Conservation (phyloP, 2,329 filamentous ascomycete genomes). For the Colletotrichum sojae region DNA sequence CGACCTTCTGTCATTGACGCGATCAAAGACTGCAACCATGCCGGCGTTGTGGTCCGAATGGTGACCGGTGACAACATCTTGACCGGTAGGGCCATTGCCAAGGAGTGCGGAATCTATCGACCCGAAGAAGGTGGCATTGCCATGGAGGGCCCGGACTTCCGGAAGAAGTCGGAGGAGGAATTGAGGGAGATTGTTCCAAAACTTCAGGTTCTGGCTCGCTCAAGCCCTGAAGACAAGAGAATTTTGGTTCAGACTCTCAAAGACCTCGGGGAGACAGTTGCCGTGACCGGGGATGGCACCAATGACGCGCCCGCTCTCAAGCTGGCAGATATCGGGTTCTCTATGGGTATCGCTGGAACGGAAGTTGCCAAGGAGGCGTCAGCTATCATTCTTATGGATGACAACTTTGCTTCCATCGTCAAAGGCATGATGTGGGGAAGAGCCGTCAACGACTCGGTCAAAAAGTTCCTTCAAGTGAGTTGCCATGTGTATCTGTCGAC, state of each 20-base stretch:
- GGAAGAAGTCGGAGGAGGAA: constrained; percentile 66
- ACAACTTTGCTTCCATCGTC: constrained; percentile 75
- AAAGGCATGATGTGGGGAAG: constrained; percentile 74
- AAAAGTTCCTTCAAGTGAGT: constrained; percentile 72
- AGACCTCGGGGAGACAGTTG: constrained; percentile 75
- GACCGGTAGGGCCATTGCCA: constrained; percentile 60
- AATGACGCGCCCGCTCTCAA: constrained; percentile 78
- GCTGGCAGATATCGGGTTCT: constrained; percentile 76
- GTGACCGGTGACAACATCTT: constrained; percentile 66
- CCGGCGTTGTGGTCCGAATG: constrained; percentile 77
- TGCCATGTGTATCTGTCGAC: not conserved
- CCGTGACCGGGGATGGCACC: constrained; percentile 77
- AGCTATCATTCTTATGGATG: constrained; percentile 73
- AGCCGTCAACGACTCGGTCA: constrained; percentile 74
- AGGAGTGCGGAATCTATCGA: constrained; percentile 56
- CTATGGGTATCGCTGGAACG: constrained; percentile 77
- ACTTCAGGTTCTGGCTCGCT: constrained; percentile 77
- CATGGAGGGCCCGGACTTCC: constrained; percentile 69
- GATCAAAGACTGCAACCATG: constrained; percentile 72
- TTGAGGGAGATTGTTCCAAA: constrained; percentile 69
- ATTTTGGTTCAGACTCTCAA: constrained; percentile 75
- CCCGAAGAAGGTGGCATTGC: constrained; percentile 63
- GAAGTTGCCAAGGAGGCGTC: constrained; percentile 75
- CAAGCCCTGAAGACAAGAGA: constrained; percentile 79
- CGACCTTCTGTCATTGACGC: constrained; percentile 73